Conservation (phyloP, 2,329 filamentous ascomycete species). For the Penicillium janthinellum region DNA sequence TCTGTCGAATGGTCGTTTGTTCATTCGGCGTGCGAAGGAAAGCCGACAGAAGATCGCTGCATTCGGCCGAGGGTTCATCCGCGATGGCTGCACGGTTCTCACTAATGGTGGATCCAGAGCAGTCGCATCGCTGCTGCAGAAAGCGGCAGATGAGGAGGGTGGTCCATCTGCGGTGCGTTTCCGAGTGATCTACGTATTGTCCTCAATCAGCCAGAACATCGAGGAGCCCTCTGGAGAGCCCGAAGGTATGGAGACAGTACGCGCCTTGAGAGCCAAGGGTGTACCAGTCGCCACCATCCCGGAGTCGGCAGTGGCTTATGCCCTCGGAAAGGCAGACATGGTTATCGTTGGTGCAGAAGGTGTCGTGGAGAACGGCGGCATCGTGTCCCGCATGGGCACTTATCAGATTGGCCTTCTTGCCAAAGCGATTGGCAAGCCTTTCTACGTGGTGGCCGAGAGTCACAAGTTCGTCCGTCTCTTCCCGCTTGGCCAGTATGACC, state of each 20-base stretch:
- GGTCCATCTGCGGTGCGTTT: conserved; percentile 66
- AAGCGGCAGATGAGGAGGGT: conserved; percentile 68
- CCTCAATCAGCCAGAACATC: conserved; percentile 33
- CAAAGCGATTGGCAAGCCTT: conserved; percentile 69
- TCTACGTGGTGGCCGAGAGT: conserved; percentile 91
- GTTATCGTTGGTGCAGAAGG: conserved; percentile 73
- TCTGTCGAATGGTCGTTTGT: conserved; percentile 80
- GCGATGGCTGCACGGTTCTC: conserved; percentile 77
- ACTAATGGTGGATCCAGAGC: conserved; percentile 88
- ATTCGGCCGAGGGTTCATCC: conserved; percentile 75
- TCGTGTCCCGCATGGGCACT: conserved; percentile 83
- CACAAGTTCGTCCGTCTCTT: conserved; percentile 95
- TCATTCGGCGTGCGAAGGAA: conserved; percentile 83
- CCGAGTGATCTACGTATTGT: conserved; percentile 76
- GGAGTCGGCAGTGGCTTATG: conserved; percentile 75
- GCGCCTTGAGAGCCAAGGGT: conserved; percentile 68
- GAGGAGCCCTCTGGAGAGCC: conserved; percentile 42
- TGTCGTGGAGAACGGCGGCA: conserved; percentile 89
- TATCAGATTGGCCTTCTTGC: conserved; percentile 86
- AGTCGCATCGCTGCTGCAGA: conserved; percentile 73
- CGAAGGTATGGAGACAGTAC: conserved; percentile 72
- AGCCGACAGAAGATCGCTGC: conserved; percentile 80
- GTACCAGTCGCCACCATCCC: conserved; percentile 82
- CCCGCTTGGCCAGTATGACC: conserved; percentile 76
- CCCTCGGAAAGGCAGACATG: conserved; percentile 72